Percentiles rank a stretch among this genome's conserved stretches.
Evolutionary conservation across 768 basidiomycete genomes (phyloP).

Genomic region (Boletales sp.): DNA sequence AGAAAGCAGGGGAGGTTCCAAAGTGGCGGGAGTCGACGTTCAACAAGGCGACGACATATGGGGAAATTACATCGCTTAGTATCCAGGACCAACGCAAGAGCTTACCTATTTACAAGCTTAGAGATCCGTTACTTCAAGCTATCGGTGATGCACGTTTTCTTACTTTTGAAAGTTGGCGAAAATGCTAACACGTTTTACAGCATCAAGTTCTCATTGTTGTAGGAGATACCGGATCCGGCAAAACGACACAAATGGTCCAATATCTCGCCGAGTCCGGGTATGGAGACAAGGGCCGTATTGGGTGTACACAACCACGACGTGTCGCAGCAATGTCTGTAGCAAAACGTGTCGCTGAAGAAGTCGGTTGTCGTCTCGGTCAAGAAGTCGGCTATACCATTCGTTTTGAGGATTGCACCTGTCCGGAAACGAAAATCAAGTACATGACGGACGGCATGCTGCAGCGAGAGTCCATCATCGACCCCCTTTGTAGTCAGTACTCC

Average conservation of each 20-base stretch:
- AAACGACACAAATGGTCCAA: slow-evolving; percentile 99
- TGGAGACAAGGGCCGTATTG: slow-evolving; percentile 86
- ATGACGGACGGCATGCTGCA: slow-evolving; percentile 99
- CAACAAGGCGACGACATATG: slow-evolving; percentile 95
- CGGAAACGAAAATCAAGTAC: slow-evolving; percentile 99
- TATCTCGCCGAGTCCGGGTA: slow-evolving; percentile 95
- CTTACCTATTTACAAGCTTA: slow-evolving; percentile 93
- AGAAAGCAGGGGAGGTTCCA: slow-evolving; percentile 77
- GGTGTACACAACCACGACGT: slow-evolving; percentile 98
- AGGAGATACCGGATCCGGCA: slow-evolving; percentile 97
- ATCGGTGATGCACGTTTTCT: slow-evolving; percentile 69
- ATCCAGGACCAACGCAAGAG: slow-evolving; percentile 92
- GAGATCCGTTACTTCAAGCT: slow-evolving; percentile 85
- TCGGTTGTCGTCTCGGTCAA: slow-evolving; percentile 94
- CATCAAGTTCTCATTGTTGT: slow-evolving; percentile 97
- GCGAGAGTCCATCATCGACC: slow-evolving; percentile 94
- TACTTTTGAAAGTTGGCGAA: neutral
- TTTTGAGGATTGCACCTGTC: slow-evolving; percentile 98
- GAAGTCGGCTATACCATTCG: slow-evolving; percentile 99
- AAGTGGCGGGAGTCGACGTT: slow-evolving; percentile 91
- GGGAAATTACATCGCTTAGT: slow-evolving; percentile 84
- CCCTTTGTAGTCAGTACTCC: slow-evolving; percentile 87
- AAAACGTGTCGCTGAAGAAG: slow-evolving; percentile 97
- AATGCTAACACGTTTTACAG: slow-evolving; percentile 18
- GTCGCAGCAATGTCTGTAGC: slow-evolving; percentile 99